Conservation (phyloP, 768 basidiomycete species). For the Trametopsis cervina region DNA sequence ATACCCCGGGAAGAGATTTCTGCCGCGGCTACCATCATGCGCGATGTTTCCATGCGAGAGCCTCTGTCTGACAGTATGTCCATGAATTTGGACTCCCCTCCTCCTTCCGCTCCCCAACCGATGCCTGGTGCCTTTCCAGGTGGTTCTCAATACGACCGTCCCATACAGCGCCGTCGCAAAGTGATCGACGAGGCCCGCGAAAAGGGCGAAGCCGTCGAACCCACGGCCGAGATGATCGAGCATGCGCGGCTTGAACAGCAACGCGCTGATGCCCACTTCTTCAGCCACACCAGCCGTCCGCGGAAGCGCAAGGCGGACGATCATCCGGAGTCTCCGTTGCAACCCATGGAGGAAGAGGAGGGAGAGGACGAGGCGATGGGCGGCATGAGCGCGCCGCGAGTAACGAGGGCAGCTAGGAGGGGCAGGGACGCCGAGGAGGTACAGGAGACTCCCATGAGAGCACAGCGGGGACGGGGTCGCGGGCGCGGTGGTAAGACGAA, state of each 20-base stretch:
- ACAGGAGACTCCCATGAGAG: background rate
- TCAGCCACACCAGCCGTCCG: slow-evolving; percentile 17
- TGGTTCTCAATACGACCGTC: slow-evolving; percentile 18
- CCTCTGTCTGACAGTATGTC: background rate
- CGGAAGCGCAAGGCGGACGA: slow-evolving; percentile 29
- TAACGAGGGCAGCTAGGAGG: background rate
- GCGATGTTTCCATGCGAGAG: slow-evolving; percentile 4
- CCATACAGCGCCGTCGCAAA: slow-evolving; percentile 40
- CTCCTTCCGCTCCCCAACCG: slow-evolving; percentile 5
- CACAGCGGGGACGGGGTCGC: background rate
- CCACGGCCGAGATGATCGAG: slow-evolving; percentile 52
- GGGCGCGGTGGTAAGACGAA: background rate
- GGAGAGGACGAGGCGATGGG: slow-evolving; percentile 12
- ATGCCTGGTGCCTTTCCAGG: slow-evolving; percentile 16
- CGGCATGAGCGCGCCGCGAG: background rate
- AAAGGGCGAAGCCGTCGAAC: slow-evolving; percentile 36
- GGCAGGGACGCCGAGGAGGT: background rate
- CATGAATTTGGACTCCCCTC: background rate
- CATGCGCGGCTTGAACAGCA: slow-evolving; percentile 21
- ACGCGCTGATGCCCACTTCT: slow-evolving; percentile 18
- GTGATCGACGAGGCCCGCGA: slow-evolving; percentile 42
- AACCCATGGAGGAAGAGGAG: slow-evolving; percentile 16
- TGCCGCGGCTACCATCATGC: background rate
- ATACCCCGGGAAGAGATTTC: slow-evolving; percentile 2
- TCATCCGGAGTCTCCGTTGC: slow-evolving; percentile 16